Base-by-base conservation (phyloP, 306 rosid species). In the Vigna angularis region DNA sequence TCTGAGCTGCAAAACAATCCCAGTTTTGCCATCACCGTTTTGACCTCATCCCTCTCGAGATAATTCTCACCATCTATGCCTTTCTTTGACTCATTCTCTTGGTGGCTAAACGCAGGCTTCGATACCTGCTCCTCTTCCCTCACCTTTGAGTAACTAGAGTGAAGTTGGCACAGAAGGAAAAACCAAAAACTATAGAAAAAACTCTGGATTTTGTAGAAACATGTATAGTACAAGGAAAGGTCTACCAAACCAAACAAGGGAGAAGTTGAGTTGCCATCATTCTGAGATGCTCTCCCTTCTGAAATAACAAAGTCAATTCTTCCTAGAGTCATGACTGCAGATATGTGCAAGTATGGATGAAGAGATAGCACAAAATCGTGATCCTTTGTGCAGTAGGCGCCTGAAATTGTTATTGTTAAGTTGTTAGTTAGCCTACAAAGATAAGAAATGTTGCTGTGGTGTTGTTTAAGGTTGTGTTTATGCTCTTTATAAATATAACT, bases 1-100 rank as follows among this genome's bases (percentile, higher is more conserved):
- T 90, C 91, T 72, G 88, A 45, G 75, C 86, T 77, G 84, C 88
- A 88, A 82, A 76, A 79, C 63, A 92, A 12, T 50, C 90, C 97
- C 52, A 95, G 62, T 5, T 51, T 79, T 22, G 3, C 78, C 92
- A 95, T 92, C 83, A 95, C 87, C 77, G 16, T 63, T 64, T 85
- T 77, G 14, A 74, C 89, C 63, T 91, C 96, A 32, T 63, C 91
- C 67, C 92, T 86, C 73, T 74, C 75, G 62, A 92, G 56, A 66
- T 26, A 58, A 13, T 47, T 72, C 34, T 14, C 85, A 24, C 82
- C 87, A n/a, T 72, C 91, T 70, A 65, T 72, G 61, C 64, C 83
- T 0, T 66, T 44, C 47, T 38, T 50, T 13, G 67, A 34, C 61
- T 47, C 72, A 6, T 13, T 63, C 70, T 38, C 69, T 9, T 20